Percentiles rank a stretch among this genome's conserved stretches.
Evolutionary conservation across 495 filamentous ascomycete species (phyloP).

Genomic region (Endocarpon pusillum): DNA sequence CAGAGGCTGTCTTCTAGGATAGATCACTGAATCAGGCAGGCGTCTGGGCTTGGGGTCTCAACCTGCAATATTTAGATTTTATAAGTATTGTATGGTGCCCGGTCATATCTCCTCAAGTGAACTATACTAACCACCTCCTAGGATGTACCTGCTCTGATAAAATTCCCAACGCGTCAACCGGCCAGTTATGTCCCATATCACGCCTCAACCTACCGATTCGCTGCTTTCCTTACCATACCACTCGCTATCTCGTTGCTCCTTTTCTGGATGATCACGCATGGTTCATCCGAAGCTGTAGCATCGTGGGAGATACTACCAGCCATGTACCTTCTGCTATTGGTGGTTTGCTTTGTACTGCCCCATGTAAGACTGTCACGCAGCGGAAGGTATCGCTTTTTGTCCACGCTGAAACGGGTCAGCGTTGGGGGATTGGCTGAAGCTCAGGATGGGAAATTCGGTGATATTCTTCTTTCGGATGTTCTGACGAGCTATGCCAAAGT

Average conservation of each 20-base stretch:
- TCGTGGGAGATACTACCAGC: constrained; percentile 69
- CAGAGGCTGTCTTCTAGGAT: background rate
- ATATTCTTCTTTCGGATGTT: constrained; percentile 86
- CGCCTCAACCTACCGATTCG: constrained; percentile 65
- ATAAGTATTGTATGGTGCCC: constrained; percentile 45
- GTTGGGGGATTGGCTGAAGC: constrained; percentile 67
- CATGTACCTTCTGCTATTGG: constrained; percentile 52
- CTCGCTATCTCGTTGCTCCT: constrained; percentile 49
- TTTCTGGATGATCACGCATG: constrained; percentile 70
- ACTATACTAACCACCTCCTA: constrained; percentile 9
- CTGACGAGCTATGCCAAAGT: constrained; percentile 89
- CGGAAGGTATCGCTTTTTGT: constrained; percentile 60
- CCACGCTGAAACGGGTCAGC: constrained; percentile 51
- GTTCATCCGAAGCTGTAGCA: constrained; percentile 45
- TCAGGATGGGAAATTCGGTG: constrained; percentile 77
- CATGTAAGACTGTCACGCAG: constrained; percentile 48
- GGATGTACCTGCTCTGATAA: constrained; percentile 65
- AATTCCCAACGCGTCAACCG: constrained; percentile 53
- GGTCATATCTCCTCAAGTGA: constrained; percentile 2
- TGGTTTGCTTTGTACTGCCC: constrained; percentile 53
- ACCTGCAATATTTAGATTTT: constrained; percentile 63
- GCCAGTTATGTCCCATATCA: constrained; percentile 54
- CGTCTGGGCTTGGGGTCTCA: constrained; percentile 81
- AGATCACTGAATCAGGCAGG: constrained; percentile 29
- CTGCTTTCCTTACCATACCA: constrained; percentile 52